These are phyloP conservation scores for Tulasnella sp. DNA, from an alignment of 768 basidiomycete species.

Conservation along the genomic window DNA sequence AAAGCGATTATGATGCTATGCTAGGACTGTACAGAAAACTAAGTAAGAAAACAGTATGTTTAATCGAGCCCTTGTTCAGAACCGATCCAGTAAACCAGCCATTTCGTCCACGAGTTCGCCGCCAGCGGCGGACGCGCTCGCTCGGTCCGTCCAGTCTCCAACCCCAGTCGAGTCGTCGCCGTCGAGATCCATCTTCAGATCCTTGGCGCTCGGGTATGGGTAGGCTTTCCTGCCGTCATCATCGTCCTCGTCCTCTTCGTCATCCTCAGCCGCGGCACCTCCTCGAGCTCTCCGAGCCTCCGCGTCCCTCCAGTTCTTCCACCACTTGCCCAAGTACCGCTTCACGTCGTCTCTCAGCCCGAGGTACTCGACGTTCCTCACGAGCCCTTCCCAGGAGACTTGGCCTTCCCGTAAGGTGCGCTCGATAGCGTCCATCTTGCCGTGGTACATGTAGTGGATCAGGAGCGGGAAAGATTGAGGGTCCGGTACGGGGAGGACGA, in stretches of 20 bases:
- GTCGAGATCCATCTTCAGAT: constrained; percentile 26
- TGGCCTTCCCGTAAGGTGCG: constrained; percentile 59
- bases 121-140: background rate
- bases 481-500: constrained; percentile 74
- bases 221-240: background rate
- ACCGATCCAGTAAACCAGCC: constrained; percentile 25
- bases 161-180: background rate
- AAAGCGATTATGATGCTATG: background rate
- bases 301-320: constrained; percentile 26
- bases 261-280: background rate
- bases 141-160: background rate
- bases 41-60: background rate
- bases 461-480: constrained; percentile 66
- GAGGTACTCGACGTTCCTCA: constrained; percentile 86
- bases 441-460: constrained; percentile 81
- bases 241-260: constrained; percentile 12
- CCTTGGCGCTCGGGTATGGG: constrained; percentile 1
- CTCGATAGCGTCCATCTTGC: constrained; percentile 60
- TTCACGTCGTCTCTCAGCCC: constrained; percentile 73
- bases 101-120: constrained; percentile 24
- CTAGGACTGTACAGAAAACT: background rate
- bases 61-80: background rate
- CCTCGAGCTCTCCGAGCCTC: background rate
- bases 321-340: constrained; percentile 31
- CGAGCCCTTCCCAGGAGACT: constrained; percentile 81